Percentiles rank a stretch among this genome's conserved stretches.
phyloP scores from a whole-genome alignment of 2,329 filamentous ascomycete genomes.

The Seiridium unicorne region DNA sequence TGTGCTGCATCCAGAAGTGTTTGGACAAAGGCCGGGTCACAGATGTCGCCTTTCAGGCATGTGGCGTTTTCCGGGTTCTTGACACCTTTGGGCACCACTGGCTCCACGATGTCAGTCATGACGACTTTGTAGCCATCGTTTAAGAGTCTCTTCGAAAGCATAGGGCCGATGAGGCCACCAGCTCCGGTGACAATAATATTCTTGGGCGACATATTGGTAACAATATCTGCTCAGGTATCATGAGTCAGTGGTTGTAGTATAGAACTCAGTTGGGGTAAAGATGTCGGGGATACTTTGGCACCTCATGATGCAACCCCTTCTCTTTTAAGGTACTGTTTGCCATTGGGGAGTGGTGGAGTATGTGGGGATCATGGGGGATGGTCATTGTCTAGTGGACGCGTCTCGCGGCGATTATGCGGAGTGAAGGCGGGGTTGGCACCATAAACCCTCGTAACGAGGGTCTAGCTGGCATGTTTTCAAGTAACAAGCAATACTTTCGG shows the following conservation, averaged over 20 bases:
- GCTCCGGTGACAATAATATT: conserved; percentile 34
- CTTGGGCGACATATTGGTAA: conserved; percentile 14
- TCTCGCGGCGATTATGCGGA: neutral
- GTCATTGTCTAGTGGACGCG: neutral
- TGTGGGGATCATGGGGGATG: neutral
- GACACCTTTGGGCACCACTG: conserved; percentile 46
- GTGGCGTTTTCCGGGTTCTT: conserved; percentile 48
- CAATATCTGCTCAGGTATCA: neutral
- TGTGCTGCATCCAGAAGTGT: conserved; percentile 38
- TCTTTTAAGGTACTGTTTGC: no score
- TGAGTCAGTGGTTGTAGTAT: no score
- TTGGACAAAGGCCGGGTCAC: conserved; percentile 26
- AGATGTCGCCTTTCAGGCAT: conserved; percentile 48
- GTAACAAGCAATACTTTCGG: no score
- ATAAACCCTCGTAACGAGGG: neutral
- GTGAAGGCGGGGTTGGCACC: neutral
- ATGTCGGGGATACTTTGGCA: neutral
- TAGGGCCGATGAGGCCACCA: conserved; percentile 30
- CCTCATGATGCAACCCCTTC: neutral
- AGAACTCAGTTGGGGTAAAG: no score
- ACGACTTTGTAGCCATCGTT: conserved; percentile 35
- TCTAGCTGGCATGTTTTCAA: no score
- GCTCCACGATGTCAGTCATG: conserved; percentile 54
- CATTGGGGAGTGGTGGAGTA: neutral
- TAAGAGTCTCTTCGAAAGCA: conserved; percentile 39